A percentile compares a stretch with the other conserved stretches of the same genome.
Evolutionary conservation across 106 monocot genomes (phyloP).

Genomic region (Vanilla planifolia): DNA sequence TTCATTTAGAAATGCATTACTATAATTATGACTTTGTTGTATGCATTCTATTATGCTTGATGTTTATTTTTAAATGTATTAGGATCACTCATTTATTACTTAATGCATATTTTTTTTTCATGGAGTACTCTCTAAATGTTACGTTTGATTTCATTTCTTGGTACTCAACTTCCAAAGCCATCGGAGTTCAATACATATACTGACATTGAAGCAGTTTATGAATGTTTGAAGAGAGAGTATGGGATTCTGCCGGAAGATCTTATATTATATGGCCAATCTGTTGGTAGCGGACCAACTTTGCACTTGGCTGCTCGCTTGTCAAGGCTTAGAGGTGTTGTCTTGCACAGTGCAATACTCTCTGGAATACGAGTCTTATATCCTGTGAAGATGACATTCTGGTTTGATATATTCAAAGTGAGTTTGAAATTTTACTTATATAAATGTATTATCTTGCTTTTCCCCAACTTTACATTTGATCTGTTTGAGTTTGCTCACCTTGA

Average conservation of each 20-base stretch:
- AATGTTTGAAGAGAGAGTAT: constrained; percentile 74
- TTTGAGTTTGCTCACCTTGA: too few relatives aligned
- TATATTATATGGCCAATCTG: constrained; percentile 94
- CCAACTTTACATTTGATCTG: background rate
- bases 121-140: constrained; percentile 3
- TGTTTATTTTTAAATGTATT: too few relatives aligned
- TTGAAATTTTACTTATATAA: background rate
- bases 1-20: too few relatives aligned
- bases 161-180: constrained; percentile 40
- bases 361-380: constrained; percentile 92
- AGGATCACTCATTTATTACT: too few relatives aligned
- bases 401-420: constrained; percentile 92
- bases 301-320: constrained; percentile 69
- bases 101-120: background rate
- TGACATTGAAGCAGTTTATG: constrained; percentile 95
- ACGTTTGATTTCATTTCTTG: constrained; percentile 6
- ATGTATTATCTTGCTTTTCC: background rate
- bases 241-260: constrained; percentile 70
- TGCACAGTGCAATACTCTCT: constrained; percentile 91
- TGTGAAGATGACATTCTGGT: constrained; percentile 93
- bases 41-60: too few relatives aligned
- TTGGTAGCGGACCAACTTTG: constrained; percentile 92
- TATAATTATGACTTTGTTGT: too few relatives aligned
- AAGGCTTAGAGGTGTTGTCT: constrained; percentile 69
- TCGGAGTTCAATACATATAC: constrained; percentile 90